These are phyloP conservation scores for Kodamaea sp. DNA, from an alignment of 1,139 yeast species.

Conservation along the genomic window DNA sequence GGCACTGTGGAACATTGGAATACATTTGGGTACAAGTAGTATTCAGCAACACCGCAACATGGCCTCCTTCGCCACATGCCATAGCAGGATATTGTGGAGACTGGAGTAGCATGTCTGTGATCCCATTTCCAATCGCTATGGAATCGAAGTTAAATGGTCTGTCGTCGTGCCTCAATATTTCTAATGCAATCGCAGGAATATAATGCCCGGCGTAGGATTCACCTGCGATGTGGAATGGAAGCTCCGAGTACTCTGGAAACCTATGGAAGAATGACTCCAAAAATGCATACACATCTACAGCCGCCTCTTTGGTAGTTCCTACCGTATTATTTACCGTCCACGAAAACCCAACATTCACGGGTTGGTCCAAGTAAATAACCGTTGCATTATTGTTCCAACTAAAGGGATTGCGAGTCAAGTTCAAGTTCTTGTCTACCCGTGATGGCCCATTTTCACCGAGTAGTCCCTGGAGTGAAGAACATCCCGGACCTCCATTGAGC, in stretches of 20 bases:
- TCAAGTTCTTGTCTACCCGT: slow-evolving; percentile 35
- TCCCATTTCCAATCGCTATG: slow-evolving; percentile 77
- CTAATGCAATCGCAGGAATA: slow-evolving; percentile 74
- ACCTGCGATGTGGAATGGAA: slow-evolving; percentile 76
- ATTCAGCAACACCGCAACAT: slow-evolving; percentile 60
- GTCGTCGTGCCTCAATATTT: slow-evolving; percentile 61
- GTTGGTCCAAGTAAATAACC: slow-evolving; percentile 48
- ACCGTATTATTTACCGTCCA: slow-evolving; percentile 51
- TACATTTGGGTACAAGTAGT: neutral
- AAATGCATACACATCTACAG: slow-evolving; percentile 65
- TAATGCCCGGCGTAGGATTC: slow-evolving; percentile 88
- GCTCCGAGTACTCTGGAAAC: slow-evolving; percentile 42
- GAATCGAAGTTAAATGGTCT: slow-evolving; percentile 65
- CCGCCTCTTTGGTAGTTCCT: slow-evolving; percentile 65
- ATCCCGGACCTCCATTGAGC: slow-evolving; percentile 52
- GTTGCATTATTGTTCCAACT: slow-evolving; percentile 49
- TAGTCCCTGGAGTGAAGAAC: slow-evolving; percentile 45
- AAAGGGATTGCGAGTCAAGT: slow-evolving; percentile 43
- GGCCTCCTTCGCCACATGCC: slow-evolving; percentile 82
- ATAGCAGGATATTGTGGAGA: slow-evolving; percentile 68
- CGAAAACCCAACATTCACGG: slow-evolving; percentile 48
- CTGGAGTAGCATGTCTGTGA: slow-evolving; percentile 72
- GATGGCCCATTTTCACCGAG: slow-evolving; percentile 47
- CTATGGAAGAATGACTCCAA: slow-evolving; percentile 22
- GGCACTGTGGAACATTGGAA: neutral